Conservation (phyloP, 1,139 yeast species). For the Tardiomyces depauwii region DNA sequence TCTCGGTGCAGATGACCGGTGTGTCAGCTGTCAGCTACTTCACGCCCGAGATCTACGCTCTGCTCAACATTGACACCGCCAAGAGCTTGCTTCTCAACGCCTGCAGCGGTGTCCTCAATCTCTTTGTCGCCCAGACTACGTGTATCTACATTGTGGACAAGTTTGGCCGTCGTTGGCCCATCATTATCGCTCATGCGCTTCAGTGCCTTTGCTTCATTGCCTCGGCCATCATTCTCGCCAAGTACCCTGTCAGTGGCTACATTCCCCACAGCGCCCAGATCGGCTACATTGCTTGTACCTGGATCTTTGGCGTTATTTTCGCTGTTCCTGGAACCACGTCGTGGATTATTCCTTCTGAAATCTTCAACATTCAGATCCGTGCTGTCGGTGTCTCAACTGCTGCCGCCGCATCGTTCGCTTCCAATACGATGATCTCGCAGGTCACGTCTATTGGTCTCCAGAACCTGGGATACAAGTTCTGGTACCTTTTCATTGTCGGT, state of each 20-base stretch:
- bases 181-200: not conserved
- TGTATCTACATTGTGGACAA: not conserved
- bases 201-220: conserved; percentile 7
- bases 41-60: not conserved
- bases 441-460: conserved; percentile 14
- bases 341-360: conserved; percentile 14
- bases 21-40: conserved; percentile 22
- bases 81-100: not conserved
- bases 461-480: conserved; percentile 12
- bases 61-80: not conserved
- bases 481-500: conserved; percentile 18
- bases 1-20: conserved; percentile 35
- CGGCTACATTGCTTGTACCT: conserved; percentile 17
- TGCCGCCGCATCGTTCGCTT: conserved; percentile 13
- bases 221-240: conserved; percentile 13
- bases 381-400: conserved; percentile 13
- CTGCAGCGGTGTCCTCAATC: not conserved
- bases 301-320: conserved; percentile 18
- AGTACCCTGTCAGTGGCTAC: conserved; percentile 13
- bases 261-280: conserved; percentile 14
- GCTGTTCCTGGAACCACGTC: conserved; percentile 4
- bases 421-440: conserved; percentile 19
- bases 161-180: not conserved
- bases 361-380: conserved; percentile 9
- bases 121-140: not conserved